These are phyloP conservation scores for Nelumbo lutea DNA, from an alignment of 164 flowering plant genomes.

Conservation along the genomic window DNA sequence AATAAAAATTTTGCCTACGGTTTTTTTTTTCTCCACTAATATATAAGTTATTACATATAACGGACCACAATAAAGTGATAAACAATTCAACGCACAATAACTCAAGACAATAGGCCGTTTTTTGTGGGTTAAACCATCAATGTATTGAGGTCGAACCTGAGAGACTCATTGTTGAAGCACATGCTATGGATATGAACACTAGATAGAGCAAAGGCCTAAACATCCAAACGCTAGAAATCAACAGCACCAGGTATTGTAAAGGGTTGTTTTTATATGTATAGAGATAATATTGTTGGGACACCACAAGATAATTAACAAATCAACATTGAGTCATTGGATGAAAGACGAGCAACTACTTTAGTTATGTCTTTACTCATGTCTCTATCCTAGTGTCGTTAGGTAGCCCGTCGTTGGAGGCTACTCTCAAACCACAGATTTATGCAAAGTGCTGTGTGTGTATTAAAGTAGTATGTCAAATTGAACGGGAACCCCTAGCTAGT, in stretches of 20 bases:
- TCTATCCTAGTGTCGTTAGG: not conserved
- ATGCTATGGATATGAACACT: not conserved
- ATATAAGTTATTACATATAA: too few relatives aligned
- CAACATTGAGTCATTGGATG: too few relatives aligned
- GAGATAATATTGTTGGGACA: too few relatives aligned
- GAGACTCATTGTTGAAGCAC: not conserved
- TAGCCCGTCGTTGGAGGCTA: not conserved
- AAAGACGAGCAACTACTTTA: not conserved
- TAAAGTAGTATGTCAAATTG: slow-evolving; percentile 1
- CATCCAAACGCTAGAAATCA: not conserved
- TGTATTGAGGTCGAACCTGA: too few relatives aligned
- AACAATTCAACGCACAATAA: too few relatives aligned
- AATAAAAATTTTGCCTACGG: too few relatives aligned
- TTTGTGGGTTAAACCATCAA: too few relatives aligned
- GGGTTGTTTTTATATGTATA: not conserved
- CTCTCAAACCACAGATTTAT: not conserved
- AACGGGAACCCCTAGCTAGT: not conserved
- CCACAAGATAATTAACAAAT: too few relatives aligned
- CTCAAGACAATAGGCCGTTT: too few relatives aligned
- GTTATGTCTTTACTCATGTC: not conserved
- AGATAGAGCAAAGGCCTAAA: not conserved
- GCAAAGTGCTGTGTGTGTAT: not conserved
- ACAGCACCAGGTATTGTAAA: not conserved
- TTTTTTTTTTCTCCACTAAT: too few relatives aligned
- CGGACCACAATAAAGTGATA: too few relatives aligned